phyloP scores from a whole-genome alignment of 345 rosid genomes.

The Salix exigua region DNA sequence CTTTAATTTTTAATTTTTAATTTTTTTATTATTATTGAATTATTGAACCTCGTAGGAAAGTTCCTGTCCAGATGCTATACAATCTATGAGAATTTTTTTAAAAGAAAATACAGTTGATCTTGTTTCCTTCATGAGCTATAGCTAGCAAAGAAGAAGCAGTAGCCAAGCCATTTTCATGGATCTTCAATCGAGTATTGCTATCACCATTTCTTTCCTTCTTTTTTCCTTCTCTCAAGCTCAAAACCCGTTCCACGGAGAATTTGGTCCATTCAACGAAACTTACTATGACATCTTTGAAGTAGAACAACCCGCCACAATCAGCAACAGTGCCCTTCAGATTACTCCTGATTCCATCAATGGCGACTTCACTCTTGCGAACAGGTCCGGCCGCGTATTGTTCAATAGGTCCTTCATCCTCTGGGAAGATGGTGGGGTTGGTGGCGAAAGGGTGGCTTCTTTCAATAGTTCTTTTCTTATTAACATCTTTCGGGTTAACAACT shows the following conservation, averaged over 20 bases:
- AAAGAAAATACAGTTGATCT: background rate
- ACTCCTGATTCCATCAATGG: constrained; percentile 42
- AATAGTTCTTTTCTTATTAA: constrained; percentile 49
- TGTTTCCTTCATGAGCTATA: background rate
- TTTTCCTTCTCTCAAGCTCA: background rate
- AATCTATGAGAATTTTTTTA: too few species aligned
- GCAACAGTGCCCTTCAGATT: constrained; percentile 43
- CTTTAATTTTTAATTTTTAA: too few species aligned
- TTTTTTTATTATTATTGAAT: too few species aligned
- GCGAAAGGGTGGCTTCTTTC: constrained; percentile 42
- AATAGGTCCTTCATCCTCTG: constrained; percentile 33
- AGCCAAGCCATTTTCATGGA: background rate
- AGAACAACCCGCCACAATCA: constrained; percentile 24
- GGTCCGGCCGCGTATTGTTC: constrained; percentile 41
- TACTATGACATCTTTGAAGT: constrained; percentile 16
- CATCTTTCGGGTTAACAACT: constrained; percentile 18
- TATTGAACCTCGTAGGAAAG: background rate
- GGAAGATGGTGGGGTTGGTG: constrained; percentile 13
- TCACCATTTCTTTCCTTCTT: background rate
- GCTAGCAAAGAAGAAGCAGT: background rate
- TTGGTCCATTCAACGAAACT: constrained; percentile 32
- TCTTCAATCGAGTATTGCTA: background rate
- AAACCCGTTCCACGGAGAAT: background rate
- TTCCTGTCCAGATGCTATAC: background rate
- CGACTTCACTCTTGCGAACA: constrained; percentile 21